phyloP scores from a whole-genome alignment of 371 early-diverging fungal species.

The Saksenaea vasiformis region DNA sequence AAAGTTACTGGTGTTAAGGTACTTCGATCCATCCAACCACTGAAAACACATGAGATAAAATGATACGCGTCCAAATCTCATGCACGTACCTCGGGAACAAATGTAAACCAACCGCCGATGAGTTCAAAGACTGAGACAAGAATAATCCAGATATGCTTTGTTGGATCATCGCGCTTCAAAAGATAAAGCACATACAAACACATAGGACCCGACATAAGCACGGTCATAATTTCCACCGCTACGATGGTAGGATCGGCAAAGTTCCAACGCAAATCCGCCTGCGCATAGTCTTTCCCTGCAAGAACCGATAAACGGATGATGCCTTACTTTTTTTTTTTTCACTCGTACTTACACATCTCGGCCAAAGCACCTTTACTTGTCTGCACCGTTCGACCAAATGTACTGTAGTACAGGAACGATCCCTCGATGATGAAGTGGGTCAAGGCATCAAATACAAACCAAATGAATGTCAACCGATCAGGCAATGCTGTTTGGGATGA shows the following conservation, averaged over 20 bases:
- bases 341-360: conserved; percentile 21
- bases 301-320: conserved; percentile 1
- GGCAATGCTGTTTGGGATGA: conserved; percentile 29
- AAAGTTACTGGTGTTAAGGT: conserved; percentile 28
- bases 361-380: conserved; percentile 25
- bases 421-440: conserved; percentile 37
- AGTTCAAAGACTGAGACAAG: conserved; percentile 30
- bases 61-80: background rate
- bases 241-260: conserved; percentile 33
- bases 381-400: conserved; percentile 27
- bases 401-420: conserved; percentile 28
- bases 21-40: conserved; percentile 27
- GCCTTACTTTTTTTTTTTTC: no score
- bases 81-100: conserved; percentile 26
- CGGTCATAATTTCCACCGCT: conserved; percentile 32
- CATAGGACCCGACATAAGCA: conserved; percentile 21
- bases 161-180: conserved; percentile 20
- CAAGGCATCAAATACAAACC: conserved; percentile 33
- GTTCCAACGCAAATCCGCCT: conserved; percentile 40
- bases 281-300: conserved; percentile 42
- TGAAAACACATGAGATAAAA: background rate
- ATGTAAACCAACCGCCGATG: conserved; percentile 43
- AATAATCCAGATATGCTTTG: conserved; percentile 30
- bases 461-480: conserved; percentile 28
- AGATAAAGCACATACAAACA: conserved; percentile 21